phyloP scores from a whole-genome alignment of 257 asterid genomes.

The Avicennia marina region DNA sequence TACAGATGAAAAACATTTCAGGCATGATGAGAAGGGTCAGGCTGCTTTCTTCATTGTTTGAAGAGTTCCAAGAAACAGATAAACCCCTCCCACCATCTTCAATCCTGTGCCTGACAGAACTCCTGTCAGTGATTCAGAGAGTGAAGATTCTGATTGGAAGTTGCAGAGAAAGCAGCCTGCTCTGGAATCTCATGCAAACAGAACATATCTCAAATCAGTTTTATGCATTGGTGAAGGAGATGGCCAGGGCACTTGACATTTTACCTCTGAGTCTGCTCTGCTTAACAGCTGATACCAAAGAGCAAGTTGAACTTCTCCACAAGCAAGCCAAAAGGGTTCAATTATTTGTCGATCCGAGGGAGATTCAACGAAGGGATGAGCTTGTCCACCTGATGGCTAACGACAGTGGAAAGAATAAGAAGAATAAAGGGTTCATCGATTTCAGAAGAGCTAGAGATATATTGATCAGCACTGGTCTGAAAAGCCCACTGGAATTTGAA shows the following conservation, averaged over 20 bases:
- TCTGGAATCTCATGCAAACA: conserved; percentile 78
- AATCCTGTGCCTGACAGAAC: conserved; percentile 67
- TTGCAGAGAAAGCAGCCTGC: conserved; percentile 50
- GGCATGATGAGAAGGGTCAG: conserved; percentile 53
- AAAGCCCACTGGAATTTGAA: conserved; percentile 34
- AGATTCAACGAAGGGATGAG: conserved; percentile 50
- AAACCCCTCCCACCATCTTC: conserved; percentile 66
- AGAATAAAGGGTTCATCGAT: conserved; percentile 40
- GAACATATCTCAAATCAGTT: conserved; percentile 52
- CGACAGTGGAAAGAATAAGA: conserved; percentile 28
- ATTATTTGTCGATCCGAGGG: conserved; percentile 38
- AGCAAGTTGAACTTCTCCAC: conserved; percentile 79
- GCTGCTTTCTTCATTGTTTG: conserved; percentile 62
- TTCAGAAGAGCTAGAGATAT: conserved; percentile 29
- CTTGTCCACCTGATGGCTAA: conserved; percentile 39
- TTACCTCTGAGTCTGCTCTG: conserved; percentile 69
- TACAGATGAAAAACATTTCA: conserved; percentile 53
- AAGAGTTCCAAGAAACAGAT: conserved; percentile 61
- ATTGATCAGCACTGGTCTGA: conserved; percentile 49
- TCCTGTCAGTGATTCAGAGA: conserved; percentile 44
- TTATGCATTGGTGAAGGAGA: conserved; percentile 45
- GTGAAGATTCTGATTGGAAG: conserved; percentile 44
- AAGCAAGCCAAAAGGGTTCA: conserved; percentile 63
- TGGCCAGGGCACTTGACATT: conserved; percentile 73
- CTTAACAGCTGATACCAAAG: conserved; percentile 58